phyloP scores from a whole-genome alignment of 1,284 basidiomycete genomes.

The Schizophyllum commune region DNA sequence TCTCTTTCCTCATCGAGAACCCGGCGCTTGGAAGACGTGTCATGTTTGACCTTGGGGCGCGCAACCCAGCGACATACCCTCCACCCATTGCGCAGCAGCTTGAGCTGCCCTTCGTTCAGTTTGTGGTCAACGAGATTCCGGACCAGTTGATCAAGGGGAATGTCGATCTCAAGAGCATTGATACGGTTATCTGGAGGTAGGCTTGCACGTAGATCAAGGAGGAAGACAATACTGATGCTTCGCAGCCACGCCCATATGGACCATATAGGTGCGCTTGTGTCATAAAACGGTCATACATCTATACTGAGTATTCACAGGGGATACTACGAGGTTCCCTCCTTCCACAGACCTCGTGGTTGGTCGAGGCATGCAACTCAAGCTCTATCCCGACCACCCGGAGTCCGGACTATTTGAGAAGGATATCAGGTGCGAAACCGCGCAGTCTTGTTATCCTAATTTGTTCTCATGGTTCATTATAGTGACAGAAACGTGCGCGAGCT shows the following conservation, averaged over 20 bases:
- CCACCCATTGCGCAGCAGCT: conserved; percentile 6
- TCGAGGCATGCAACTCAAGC: conserved; percentile 7
- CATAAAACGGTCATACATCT: no score
- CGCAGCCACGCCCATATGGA: conserved; percentile 17
- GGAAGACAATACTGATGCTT: not conserved
- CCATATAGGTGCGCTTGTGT: conserved; percentile 7
- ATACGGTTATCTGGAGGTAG: conserved; percentile 19
- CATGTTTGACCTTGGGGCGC: conserved; percentile 18
- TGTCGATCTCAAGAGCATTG: conserved; percentile 11
- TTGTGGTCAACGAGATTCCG: conserved; percentile 10
- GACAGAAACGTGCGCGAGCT: not conserved
- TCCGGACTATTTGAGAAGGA: conserved; percentile 13
- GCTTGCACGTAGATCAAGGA: not conserved
- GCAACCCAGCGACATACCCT: conserved; percentile 15
- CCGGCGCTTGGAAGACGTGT: conserved; percentile 8
- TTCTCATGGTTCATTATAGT: not conserved
- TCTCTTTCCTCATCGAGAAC: conserved; percentile 17
- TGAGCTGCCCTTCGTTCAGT: conserved; percentile 4
- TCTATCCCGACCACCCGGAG: conserved; percentile 10
- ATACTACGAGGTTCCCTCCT: conserved; percentile 17
- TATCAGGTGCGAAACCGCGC: no score
- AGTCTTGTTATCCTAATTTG: no score
- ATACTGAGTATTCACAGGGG: conserved; percentile 5
- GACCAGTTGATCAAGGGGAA: conserved; percentile 14
- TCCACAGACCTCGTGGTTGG: conserved; percentile 15